Base-by-base conservation (phyloP, 441 rosid species). In the Macaranga tanarius region DNA sequence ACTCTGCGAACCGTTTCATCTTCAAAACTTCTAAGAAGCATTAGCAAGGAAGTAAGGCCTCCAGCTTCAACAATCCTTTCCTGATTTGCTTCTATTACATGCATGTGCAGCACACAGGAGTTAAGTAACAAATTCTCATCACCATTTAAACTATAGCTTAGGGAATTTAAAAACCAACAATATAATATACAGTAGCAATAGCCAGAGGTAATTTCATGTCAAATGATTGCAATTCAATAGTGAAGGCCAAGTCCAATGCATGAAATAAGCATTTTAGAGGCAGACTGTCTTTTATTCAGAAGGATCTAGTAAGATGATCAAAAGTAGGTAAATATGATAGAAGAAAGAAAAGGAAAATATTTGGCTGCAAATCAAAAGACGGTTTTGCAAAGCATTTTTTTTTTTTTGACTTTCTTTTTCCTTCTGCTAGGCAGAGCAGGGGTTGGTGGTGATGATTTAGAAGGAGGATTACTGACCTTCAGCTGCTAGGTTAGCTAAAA, bases 1-100 rank as follows among this genome's bases (percentile, higher is more conserved):
- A 95, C 99, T 83, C 99, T 88, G 73, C 90, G 89, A 52, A 93
- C 85, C 59, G 93, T 95, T 86, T 95, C 99, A 86, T 95, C 98
- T 80, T 92, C 98, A 34, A 85, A 87, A 82, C 89, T 93, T 90
- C 92, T 86, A 70, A 95, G 99, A 83, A 93, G 97, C 95, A 84
- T 89, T 75, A 95, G 81, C 86, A 95, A 85, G 75, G 98, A 92
- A 57, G 85, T 82, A 73, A 95, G 98, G 54, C 99, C 99, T 73
- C 99, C 98, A 71, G 97, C 96, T 85, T 93, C 98, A 74, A 95
- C 97, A 68, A 95, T 95, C 85, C 76, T 91, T 83, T 90, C 88
- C 77, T 95, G 98, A 81, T 95, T 92, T 67, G 88, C 90, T 81
- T 93, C 99, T 95, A 97, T 76, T 59, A 19, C 47, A 66, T 40